A percentile compares a stretch with the other conserved stretches of the same genome.
phyloP scores from a whole-genome alignment of 2,329 filamentous ascomycete species.

The Aspergillus arachidicola region DNA sequence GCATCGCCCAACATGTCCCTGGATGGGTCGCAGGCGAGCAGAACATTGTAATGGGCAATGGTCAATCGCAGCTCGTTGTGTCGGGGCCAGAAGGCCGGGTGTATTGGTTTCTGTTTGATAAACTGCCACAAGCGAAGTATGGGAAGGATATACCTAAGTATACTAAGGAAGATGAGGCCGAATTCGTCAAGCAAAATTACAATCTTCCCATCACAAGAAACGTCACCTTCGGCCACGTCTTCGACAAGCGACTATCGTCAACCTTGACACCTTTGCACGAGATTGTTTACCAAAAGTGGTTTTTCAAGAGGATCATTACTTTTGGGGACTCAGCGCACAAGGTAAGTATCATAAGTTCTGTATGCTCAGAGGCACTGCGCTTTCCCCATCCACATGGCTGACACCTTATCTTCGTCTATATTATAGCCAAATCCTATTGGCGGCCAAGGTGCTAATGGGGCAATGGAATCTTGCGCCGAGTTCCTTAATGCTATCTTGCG shows the following conservation, averaged over 20 bases:
- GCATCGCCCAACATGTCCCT: conserved; percentile 1
- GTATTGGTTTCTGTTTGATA: conserved; percentile 2
- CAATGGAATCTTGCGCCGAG: conserved; percentile 5
- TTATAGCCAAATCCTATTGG: background rate
- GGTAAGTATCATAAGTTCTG: background rate
- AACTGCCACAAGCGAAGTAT: background rate
- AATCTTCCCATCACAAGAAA: background rate
- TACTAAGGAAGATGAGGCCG: background rate
- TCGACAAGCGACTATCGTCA: background rate
- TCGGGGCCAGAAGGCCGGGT: conserved; percentile 2
- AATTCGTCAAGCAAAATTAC: background rate
- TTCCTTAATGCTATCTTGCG: background rate
- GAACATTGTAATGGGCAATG: background rate
- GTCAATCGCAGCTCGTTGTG: conserved; percentile 1
- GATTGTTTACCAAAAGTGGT: conserved; percentile 3
- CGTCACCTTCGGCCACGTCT: background rate
- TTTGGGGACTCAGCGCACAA: conserved; percentile 5
- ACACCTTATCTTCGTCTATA: background rate
- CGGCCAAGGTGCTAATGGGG: conserved; percentile 2
- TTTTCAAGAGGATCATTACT: conserved; percentile 1
- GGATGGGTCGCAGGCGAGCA: background rate
- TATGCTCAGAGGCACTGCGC: no score
- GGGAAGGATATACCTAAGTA: conserved; percentile 1
- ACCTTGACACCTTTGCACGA: background rate
- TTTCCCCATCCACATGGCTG: background rate